Percentiles rank a stretch among this genome's conserved stretches.
Conservation (phyloP, 2,329 filamentous ascomycete genomes). For the Ophiostoma novo-ulmi region DNA sequence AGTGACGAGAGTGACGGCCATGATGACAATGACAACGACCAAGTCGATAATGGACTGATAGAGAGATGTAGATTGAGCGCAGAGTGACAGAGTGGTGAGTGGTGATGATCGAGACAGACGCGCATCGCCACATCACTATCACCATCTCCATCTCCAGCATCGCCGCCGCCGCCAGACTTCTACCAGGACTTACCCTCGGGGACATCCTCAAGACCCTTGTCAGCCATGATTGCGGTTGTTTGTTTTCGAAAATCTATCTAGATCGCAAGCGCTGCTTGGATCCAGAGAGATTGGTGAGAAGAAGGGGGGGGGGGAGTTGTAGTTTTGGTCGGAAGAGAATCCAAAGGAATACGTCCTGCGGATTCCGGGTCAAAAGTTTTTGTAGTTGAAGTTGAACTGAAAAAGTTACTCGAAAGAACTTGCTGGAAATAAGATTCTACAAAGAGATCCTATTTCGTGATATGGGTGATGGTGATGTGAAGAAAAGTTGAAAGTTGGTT, state of each 20-base stretch:
- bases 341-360: slow-evolving; percentile 30
- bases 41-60: background rate
- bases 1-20: background rate
- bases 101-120: background rate
- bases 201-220: slow-evolving; percentile 97
- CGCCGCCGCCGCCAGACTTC: background rate
- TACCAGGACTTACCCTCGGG: slow-evolving; percentile 71
- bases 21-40: background rate
- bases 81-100: background rate
- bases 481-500: background rate
- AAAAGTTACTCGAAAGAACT: slow-evolving; percentile 16
- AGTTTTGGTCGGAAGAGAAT: slow-evolving; percentile 26
- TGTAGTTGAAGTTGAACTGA: slow-evolving; percentile 5
- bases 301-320: background rate
- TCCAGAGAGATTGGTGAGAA: slow-evolving; percentile 50
- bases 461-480: background rate
- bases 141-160: background rate
- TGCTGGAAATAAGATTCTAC: background rate
- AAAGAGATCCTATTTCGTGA: slow-evolving; percentile 13
- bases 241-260: slow-evolving; percentile 49
- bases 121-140: background rate
- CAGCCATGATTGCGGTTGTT: slow-evolving; percentile 90
- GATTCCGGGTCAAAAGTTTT: slow-evolving; percentile 26
- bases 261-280: slow-evolving; percentile 77
- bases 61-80: background rate